These are phyloP conservation scores for Pisolithus sp. DNA, from an alignment of 768 basidiomycete genomes.

Conservation along the genomic window DNA sequence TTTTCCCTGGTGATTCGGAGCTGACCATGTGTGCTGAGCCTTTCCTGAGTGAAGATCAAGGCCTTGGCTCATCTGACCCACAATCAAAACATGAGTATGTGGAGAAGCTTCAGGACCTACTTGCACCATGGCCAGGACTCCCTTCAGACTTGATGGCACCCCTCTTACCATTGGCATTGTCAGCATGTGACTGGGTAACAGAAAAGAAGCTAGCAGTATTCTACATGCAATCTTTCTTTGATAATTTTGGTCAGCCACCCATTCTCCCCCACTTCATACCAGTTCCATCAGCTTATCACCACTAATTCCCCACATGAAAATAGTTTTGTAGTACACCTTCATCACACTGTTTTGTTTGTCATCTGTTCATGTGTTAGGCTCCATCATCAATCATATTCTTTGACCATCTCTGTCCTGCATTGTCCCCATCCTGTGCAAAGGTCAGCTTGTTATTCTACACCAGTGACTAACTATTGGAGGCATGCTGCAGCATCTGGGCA, in stretches of 20 bases:
- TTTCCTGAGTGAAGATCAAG: background rate
- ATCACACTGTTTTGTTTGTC: no score
- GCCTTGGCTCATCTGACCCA: background rate
- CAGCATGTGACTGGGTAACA: background rate
- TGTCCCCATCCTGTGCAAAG: no score
- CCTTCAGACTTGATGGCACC: background rate
- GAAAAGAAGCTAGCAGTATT: background rate
- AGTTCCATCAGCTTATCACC: no score
- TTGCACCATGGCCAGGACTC: background rate
- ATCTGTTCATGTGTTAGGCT: no score
- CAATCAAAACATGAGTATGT: background rate
- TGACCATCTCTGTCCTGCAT: no score
- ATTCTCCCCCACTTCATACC: slow-evolving; percentile 1
- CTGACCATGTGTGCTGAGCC: background rate
- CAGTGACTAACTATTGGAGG: no score
- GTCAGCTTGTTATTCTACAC: no score
- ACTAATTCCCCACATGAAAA: no score
- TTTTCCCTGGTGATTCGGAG: background rate
- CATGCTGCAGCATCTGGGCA: no score
- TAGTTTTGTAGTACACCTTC: no score
- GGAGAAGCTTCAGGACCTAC: background rate
- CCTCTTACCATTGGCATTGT: background rate
- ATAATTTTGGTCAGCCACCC: slow-evolving; percentile 2
- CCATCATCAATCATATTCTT: no score
- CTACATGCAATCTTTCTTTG: slow-evolving; percentile 2